Conservation (phyloP, 768 basidiomycete species). For the Cubamyces sp. region DNA sequence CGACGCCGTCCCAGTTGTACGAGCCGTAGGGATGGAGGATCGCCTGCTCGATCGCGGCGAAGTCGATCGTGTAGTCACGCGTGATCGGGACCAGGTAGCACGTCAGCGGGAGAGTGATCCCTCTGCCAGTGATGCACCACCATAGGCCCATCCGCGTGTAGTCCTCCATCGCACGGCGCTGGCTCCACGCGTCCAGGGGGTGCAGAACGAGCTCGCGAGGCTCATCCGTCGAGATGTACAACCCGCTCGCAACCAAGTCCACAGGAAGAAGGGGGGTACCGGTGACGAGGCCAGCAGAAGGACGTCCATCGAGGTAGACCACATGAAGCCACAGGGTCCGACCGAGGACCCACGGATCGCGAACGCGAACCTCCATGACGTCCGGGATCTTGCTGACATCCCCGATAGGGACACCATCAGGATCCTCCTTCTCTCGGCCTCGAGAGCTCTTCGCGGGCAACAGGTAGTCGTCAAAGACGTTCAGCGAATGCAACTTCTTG, state of each 20-base stretch:
- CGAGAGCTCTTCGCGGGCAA: constrained; percentile 64
- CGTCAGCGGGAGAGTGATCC: constrained; percentile 53
- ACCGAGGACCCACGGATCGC: constrained; percentile 68
- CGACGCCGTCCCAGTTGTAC: constrained; percentile 58
- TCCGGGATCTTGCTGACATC: constrained; percentile 51
- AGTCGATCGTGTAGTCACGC: constrained; percentile 56
- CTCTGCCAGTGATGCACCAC: constrained; percentile 64
- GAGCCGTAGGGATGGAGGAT: constrained; percentile 53
- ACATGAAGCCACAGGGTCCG: constrained; percentile 66
- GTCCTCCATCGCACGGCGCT: constrained; percentile 58
- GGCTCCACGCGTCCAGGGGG: constrained; percentile 49
- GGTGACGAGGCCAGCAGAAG: constrained; percentile 66
- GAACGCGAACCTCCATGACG: constrained; percentile 62
- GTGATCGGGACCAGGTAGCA: constrained; percentile 71
- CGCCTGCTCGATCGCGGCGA: constrained; percentile 53
- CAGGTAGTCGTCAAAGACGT: constrained; percentile 82
- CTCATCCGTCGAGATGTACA: constrained; percentile 40
- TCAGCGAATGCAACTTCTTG: constrained; percentile 64
- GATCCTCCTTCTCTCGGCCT: constrained; percentile 54
- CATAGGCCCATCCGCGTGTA: constrained; percentile 67
- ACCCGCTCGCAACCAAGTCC: constrained; percentile 44
- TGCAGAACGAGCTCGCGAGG: constrained; percentile 46
- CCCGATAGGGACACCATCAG: constrained; percentile 50
- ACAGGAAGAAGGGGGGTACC: constrained; percentile 58
- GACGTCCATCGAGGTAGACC: constrained; percentile 52